phyloP scores from a whole-genome alignment of 768 basidiomycete genomes.

The Russula vinacea region DNA sequence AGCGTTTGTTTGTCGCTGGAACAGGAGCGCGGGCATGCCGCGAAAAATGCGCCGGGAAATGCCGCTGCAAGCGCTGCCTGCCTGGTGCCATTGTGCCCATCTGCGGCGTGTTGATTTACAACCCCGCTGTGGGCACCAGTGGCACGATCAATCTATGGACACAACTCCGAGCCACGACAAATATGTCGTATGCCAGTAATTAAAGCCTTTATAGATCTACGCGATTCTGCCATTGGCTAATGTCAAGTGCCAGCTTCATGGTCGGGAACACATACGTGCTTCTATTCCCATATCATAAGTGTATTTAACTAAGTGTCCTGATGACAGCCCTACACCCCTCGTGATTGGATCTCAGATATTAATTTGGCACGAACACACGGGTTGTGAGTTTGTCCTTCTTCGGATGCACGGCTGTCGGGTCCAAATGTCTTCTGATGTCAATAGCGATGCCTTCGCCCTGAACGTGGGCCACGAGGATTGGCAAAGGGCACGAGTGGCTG shows the following conservation, averaged over 20 bases:
- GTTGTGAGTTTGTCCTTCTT: conserved; percentile 2
- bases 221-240: conserved; percentile 1
- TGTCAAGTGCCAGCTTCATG: conserved; percentile 16
- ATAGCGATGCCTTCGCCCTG: conserved; percentile 25
- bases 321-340: conserved; percentile 5
- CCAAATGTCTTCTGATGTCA: not conserved
- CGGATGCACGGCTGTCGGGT: not conserved
- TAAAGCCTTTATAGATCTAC: not conserved
- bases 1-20: too few relatives aligned
- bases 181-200: conserved; percentile 27
- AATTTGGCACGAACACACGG: conserved; percentile 16
- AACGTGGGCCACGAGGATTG: conserved; percentile 34
- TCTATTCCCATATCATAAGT: too few relatives aligned
- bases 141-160: too few relatives aligned
- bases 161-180: not conserved
- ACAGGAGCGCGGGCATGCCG: too few relatives aligned
- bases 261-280: conserved; percentile 18
- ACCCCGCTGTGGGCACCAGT: too few relatives aligned
- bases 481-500: conserved; percentile 31
- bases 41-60: too few relatives aligned
- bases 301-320: not conserved
- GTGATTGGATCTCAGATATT: conserved; percentile 14
- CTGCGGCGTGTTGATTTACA: not conserved
- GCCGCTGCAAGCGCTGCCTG: too few relatives aligned
- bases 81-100: too few relatives aligned